Evolutionary conservation across 768 basidiomycete species (phyloP).

Genomic region (Boletus reticuloceps): DNA sequence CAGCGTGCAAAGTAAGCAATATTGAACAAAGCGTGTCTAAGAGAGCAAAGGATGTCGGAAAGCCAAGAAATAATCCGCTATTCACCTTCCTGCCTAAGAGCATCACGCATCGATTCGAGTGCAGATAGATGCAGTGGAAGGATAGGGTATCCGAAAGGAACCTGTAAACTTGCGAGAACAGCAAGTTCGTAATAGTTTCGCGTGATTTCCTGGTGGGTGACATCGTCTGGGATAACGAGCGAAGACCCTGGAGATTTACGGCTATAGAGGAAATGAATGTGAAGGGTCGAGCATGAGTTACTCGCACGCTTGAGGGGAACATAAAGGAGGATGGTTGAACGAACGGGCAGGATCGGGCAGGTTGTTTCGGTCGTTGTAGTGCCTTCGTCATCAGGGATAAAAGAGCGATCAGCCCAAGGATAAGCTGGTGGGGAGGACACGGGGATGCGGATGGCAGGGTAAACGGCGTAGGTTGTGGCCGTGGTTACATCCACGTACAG

Average conservation of each 20-base stretch:
- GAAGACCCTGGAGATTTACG: slow-evolving; percentile 43
- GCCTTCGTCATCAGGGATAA: slow-evolving; percentile 34
- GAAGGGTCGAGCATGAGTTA: slow-evolving; percentile 46
- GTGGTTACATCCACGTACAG: slow-evolving; percentile 34
- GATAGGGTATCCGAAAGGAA: slow-evolving; percentile 46
- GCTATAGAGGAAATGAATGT: slow-evolving; percentile 59
- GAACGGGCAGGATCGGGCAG: slow-evolving; percentile 48
- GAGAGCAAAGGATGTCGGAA: too few relatives aligned
- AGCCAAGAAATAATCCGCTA: too few relatives aligned
- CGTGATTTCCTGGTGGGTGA: slow-evolving; percentile 53
- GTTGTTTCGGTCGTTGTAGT: slow-evolving; percentile 27
- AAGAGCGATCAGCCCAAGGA: slow-evolving; percentile 26
- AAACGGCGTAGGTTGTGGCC: slow-evolving; percentile 50
- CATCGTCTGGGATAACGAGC: slow-evolving; percentile 30
- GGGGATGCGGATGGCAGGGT: slow-evolving; percentile 41
- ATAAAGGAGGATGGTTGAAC: slow-evolving; percentile 58
- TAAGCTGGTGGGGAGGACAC: slow-evolving; percentile 37
- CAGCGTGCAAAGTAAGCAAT: too few relatives aligned
- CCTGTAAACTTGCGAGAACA: slow-evolving; percentile 48
- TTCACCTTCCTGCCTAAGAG: neutral
- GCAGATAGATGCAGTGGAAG: slow-evolving; percentile 35
- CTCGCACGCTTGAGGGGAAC: slow-evolving; percentile 43
- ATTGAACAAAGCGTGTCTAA: too few relatives aligned
- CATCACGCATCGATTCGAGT: neutral
- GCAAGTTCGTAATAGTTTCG: slow-evolving; percentile 68